Evolutionary conservation across 352 stramenopile species (phyloP).

Genomic region (Pythium aristosporum): DNA sequence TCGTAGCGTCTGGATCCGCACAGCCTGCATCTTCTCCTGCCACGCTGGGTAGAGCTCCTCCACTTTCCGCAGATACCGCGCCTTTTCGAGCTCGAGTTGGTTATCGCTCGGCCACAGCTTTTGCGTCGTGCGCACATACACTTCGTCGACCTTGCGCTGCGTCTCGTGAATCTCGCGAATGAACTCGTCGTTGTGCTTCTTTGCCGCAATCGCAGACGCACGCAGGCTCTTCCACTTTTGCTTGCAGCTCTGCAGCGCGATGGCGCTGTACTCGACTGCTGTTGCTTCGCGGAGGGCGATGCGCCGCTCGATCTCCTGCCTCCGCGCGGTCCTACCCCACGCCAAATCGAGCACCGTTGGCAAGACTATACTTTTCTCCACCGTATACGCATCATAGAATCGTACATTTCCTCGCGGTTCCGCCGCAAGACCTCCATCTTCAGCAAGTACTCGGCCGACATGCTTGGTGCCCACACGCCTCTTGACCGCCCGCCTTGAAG

Average conservation of each 20-base stretch:
- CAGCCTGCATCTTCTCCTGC: conserved; percentile 59
- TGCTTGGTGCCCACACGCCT: conserved; percentile 15
- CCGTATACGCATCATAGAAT: not conserved
- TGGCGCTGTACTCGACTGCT: conserved; percentile 69
- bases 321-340: conserved; percentile 42
- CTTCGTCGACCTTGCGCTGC: conserved; percentile 52
- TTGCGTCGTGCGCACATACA: conserved; percentile 36
- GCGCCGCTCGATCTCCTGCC: conserved; percentile 68
- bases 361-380: not conserved
- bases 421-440: conserved; percentile 60
- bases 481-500: not conserved
- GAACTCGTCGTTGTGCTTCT: conserved; percentile 69
- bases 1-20: conserved; percentile 52
- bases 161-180: conserved; percentile 46
- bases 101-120: conserved; percentile 43
- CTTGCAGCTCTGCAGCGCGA: conserved; percentile 59
- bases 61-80: conserved; percentile 53
- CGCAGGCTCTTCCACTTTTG: conserved; percentile 65
- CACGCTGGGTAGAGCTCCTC: conserved; percentile 72
- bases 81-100: conserved; percentile 60
- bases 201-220: conserved; percentile 37
- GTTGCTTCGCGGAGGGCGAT: conserved; percentile 71
- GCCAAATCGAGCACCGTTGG: conserved; percentile 5
- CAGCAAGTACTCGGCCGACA: conserved; percentile 59
- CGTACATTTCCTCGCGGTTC: conserved; percentile 61